Conservation (phyloP, 345 rosid genomes). For the Trapa incisa region DNA sequence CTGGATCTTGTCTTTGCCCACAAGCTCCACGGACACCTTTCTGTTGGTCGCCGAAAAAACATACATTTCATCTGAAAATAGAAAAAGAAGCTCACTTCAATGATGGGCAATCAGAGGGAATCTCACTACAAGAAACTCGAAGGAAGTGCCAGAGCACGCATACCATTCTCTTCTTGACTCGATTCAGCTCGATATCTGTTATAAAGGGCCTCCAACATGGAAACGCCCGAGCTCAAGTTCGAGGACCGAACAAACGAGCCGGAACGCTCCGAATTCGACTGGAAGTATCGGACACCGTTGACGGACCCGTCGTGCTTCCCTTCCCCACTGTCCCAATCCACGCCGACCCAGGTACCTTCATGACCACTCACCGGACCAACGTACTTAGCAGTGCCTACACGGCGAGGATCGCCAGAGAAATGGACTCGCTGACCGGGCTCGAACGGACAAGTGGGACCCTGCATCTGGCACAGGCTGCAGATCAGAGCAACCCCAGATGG, state of each 20-base stretch:
- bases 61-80: slow-evolving; percentile 76
- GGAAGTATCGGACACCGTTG: slow-evolving; percentile 63
- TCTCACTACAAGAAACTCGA: not conserved
- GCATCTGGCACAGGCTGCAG: not conserved
- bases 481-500: not conserved
- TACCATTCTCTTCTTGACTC: slow-evolving; percentile 73
- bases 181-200: slow-evolving; percentile 48
- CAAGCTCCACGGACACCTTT: slow-evolving; percentile 58
- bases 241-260: slow-evolving; percentile 64
- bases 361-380: slow-evolving; percentile 54
- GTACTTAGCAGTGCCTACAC: slow-evolving; percentile 63
- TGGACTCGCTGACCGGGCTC: slow-evolving; percentile 64
- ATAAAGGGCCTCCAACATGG: slow-evolving; percentile 56
- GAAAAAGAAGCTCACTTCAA: not conserved
- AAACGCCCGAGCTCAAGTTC: slow-evolving; percentile 52
- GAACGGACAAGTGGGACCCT: slow-evolving; percentile 10
- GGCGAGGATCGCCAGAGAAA: slow-evolving; percentile 42
- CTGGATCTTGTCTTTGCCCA: slow-evolving; percentile 70
- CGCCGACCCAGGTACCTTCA: slow-evolving; percentile 66
- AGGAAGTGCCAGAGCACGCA: not conserved
- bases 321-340: slow-evolving; percentile 69
- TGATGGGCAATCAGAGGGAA: not conserved
- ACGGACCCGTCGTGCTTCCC: slow-evolving; percentile 77
- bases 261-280: slow-evolving; percentile 39
- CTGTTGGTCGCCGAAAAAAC: slow-evolving; percentile 70